Evolutionary conservation across 192 early-diverging fungal species (phyloP).

Genomic region (Umbelopsis sp.): DNA sequence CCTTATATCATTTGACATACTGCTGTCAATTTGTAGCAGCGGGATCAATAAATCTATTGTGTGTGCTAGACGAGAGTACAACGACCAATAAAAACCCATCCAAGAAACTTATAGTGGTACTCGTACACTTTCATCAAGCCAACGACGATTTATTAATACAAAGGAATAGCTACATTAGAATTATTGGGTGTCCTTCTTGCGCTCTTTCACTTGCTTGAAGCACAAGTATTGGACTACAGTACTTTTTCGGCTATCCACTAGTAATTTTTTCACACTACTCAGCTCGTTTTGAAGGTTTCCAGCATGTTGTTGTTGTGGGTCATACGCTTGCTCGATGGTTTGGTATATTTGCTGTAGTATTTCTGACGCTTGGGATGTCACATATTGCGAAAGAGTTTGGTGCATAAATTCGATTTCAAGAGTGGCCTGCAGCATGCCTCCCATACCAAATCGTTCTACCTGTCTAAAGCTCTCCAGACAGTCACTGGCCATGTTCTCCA

Average conservation of each 20-base stretch:
- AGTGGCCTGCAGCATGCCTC: slow-evolving; percentile 93
- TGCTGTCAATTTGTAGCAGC: neutral
- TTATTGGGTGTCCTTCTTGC: slow-evolving; percentile 18
- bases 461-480: slow-evolving; percentile 76
- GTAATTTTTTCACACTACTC: slow-evolving; percentile 50
- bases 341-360: slow-evolving; percentile 77
- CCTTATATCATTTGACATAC: slow-evolving; percentile 3
- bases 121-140: no score
- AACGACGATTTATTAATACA: neutral
- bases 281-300: slow-evolving; percentile 55
- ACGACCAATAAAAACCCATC: no score
- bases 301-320: slow-evolving; percentile 46
- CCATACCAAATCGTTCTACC: slow-evolving; percentile 85
- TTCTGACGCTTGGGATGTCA: slow-evolving; percentile 63
- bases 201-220: slow-evolving; percentile 49
- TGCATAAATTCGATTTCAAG: slow-evolving; percentile 91
- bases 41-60: slow-evolving; percentile 2
- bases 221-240: slow-evolving; percentile 61
- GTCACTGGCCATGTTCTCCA: slow-evolving; percentile 76
- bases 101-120: no score
- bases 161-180: neutral
- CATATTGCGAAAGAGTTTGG: slow-evolving; percentile 78
- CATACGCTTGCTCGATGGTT: slow-evolving; percentile 67
- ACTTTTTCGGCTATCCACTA: slow-evolving; percentile 51
- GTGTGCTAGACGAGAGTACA: neutral